Evolutionary conservation across 2,329 filamentous ascomycete species (phyloP).

Genomic region (Cadophora gregata): DNA sequence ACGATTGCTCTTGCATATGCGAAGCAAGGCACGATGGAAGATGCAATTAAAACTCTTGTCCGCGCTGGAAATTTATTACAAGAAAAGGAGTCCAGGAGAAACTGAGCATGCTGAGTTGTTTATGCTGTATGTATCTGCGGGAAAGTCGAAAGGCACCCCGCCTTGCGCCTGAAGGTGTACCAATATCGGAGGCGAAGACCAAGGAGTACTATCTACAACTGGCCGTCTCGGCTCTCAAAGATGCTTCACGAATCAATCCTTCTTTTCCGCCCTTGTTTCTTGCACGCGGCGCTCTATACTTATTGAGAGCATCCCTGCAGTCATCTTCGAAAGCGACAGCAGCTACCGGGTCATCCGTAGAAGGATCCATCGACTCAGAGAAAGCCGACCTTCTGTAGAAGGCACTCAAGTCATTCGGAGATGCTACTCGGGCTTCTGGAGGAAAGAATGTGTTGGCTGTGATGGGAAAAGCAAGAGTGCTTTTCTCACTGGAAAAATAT

Average conservation of each 20-base stretch:
- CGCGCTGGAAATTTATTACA: constrained; percentile 67
- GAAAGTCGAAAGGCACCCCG: constrained; percentile 73
- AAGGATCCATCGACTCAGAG: constrained; percentile 75
- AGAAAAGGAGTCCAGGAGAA: constrained; percentile 67
- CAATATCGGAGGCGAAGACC: constrained; percentile 77
- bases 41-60: constrained; percentile 75
- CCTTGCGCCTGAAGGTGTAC: constrained; percentile 67
- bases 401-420: constrained; percentile 92
- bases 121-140: constrained; percentile 75
- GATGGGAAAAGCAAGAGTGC: constrained; percentile 85
- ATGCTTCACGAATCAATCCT: constrained; percentile 92
- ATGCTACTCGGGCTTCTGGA: constrained; percentile 83
- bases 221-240: constrained; percentile 91
- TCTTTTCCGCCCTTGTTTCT: constrained; percentile 90
- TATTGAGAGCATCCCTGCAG: constrained; percentile 86
- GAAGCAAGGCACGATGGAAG: constrained; percentile 92
- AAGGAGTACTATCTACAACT: constrained; percentile 93
- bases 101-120: constrained; percentile 67
- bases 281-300: constrained; percentile 85
- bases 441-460: constrained; percentile 91
- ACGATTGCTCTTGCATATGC: constrained; percentile 97
- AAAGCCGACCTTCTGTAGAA: constrained; percentile 79
- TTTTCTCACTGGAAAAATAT: constrained; percentile 87
- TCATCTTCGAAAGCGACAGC: constrained; percentile 71
- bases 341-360: no score